Conservation (phyloP, 106 monocot genomes). For the Platanthera zijinensis region DNA sequence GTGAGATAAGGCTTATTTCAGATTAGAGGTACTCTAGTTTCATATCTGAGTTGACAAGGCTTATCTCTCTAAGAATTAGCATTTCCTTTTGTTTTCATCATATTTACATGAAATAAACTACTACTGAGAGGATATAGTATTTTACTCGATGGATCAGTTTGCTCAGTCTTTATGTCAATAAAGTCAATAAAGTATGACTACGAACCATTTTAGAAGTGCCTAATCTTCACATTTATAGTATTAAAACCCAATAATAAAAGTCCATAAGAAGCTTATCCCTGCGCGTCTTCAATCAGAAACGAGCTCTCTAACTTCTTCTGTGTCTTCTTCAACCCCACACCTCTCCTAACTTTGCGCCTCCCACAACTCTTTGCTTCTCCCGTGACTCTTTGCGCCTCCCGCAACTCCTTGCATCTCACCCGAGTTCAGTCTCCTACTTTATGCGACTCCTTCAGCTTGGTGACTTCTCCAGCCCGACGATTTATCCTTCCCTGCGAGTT, state of each 20-base stretch:
- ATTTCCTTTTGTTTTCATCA: background rate
- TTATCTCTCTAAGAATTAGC: background rate
- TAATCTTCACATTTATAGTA: background rate
- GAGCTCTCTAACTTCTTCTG: too few species aligned
- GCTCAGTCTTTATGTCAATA: background rate
- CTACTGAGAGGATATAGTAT: background rate
- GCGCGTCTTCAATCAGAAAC: too few species aligned
- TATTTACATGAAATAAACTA: background rate
- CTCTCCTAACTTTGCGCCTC: too few species aligned
- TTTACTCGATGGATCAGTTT: background rate
- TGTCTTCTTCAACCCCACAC: too few species aligned
- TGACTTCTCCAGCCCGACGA: too few species aligned
- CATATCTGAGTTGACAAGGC: background rate
- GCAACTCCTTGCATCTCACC: too few species aligned
- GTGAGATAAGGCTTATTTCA: background rate
- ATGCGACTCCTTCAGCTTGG: too few species aligned
- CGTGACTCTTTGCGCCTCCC: too few species aligned
- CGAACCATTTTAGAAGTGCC: background rate
- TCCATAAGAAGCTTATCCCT: too few species aligned
- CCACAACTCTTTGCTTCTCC: too few species aligned
- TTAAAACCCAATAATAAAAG: background rate
- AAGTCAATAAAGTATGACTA: background rate
- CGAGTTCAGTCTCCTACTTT: too few species aligned
- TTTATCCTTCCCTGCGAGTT: too few species aligned
- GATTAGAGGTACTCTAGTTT: background rate